A percentile compares a stretch with the other conserved stretches of the same genome.
These are phyloP conservation scores for Paralagenidium karlingii DNA, from an alignment of 352 stramenopile species.

Conservation along the genomic window DNA sequence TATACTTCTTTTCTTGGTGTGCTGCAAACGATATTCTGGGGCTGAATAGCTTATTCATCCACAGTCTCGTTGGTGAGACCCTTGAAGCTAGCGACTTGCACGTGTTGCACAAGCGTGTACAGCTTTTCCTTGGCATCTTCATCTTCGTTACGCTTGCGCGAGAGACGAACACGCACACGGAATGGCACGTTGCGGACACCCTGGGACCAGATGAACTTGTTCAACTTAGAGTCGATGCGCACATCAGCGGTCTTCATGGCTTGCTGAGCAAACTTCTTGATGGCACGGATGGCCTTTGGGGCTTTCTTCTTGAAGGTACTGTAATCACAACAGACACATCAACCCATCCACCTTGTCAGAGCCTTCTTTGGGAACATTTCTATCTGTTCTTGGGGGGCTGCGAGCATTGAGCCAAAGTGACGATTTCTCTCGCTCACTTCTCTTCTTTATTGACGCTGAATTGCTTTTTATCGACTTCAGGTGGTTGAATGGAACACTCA, in stretches of 20 bases:
- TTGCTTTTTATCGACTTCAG: no score
- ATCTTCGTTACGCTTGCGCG: slow-evolving; percentile 98
- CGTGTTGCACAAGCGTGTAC: slow-evolving; percentile 97
- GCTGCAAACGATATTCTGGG: no score
- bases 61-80: slow-evolving; percentile 95
- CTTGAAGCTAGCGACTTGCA: slow-evolving; percentile 94
- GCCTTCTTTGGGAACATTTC: no score
- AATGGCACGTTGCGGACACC: slow-evolving; percentile 97
- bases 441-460: no score
- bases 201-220: slow-evolving; percentile 97
- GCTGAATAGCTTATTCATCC: slow-evolving; percentile 88
- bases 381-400: no score
- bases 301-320: slow-evolving; percentile 97
- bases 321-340: no score
- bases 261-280: slow-evolving; percentile 96
- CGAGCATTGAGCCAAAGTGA: no score
- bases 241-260: slow-evolving; percentile 97
- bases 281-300: slow-evolving; percentile 93
- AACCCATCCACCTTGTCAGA: no score
- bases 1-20: no score
- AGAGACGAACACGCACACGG: slow-evolving; percentile 95
- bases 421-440: no score
- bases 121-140: slow-evolving; percentile 99
- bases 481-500: no score
- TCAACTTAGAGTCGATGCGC: slow-evolving; percentile 91